phyloP scores from a whole-genome alignment of 2,329 filamentous ascomycete genomes.

The Colletotrichum chlorophyti region DNA sequence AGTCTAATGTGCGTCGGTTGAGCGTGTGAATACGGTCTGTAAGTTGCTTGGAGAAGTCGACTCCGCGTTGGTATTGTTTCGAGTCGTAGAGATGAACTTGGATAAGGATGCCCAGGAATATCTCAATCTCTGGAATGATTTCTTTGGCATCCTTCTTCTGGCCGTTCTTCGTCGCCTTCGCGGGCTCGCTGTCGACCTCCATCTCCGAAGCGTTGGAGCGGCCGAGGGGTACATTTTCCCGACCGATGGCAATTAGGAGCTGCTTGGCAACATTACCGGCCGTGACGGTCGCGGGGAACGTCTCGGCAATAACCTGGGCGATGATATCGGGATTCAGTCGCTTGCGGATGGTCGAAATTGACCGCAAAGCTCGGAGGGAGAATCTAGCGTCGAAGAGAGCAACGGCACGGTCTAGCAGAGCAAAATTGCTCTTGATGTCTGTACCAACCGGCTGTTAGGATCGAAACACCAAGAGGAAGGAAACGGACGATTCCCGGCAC shows the following conservation, averaged over 20 bases:
- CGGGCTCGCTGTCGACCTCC: conserved; percentile 70
- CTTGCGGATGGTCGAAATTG: conserved; percentile 95
- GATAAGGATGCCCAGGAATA: conserved; percentile 84
- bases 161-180: conserved; percentile 61
- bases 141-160: conserved; percentile 76
- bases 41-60: conserved; percentile 83
- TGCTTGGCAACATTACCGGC: conserved; percentile 72
- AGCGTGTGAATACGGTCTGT: conserved; percentile 85
- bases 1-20: conserved; percentile 93
- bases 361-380: conserved; percentile 89
- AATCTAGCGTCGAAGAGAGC: conserved; percentile 94
- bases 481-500: neutral
- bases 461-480: neutral
- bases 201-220: conserved; percentile 68
- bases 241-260: conserved; percentile 73
- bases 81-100: conserved; percentile 90
- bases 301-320: conserved; percentile 80
- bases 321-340: conserved; percentile 83
- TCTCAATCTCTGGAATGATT: conserved; percentile 83
- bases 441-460: conserved; percentile 33
- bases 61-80: conserved; percentile 80
- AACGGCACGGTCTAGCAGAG: conserved; percentile 89
- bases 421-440: conserved; percentile 97
- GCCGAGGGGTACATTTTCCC: conserved; percentile 69
- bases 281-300: conserved; percentile 68